Percentiles rank a stretch among this genome's conserved stretches.
Conservation (phyloP, 2,329 filamentous ascomycete species). For the Fusarium verticillioides region DNA sequence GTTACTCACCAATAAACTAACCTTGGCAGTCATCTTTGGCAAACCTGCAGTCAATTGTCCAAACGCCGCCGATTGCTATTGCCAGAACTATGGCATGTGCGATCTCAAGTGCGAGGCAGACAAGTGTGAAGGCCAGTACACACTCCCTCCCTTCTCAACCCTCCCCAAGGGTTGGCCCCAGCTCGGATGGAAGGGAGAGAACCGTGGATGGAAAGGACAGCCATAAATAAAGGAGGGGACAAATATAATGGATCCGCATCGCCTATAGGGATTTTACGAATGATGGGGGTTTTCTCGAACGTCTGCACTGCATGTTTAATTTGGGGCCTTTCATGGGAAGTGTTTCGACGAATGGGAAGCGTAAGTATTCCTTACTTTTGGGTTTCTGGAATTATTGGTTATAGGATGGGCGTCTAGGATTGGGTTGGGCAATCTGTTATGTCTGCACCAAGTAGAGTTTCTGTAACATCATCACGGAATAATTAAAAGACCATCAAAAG, state of each 20-base stretch:
- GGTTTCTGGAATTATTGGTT: slow-evolving; percentile 32
- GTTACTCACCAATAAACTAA: slow-evolving; percentile 14
- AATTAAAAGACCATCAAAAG: slow-evolving; percentile 5
- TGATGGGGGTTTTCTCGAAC: slow-evolving; percentile 12
- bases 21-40: slow-evolving; percentile 64
- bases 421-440: slow-evolving; percentile 36
- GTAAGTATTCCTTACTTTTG: slow-evolving; percentile 16
- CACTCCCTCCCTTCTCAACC: slow-evolving; percentile 65
- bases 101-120: slow-evolving; percentile 54
- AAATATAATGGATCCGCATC: slow-evolving; percentile 1
- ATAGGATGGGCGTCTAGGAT: slow-evolving; percentile 35
- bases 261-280: slow-evolving; percentile 18
- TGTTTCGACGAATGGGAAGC: not conserved
- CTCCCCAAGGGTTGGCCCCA: slow-evolving; percentile 71
- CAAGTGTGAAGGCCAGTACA: slow-evolving; percentile 67
- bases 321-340: slow-evolving; percentile 1
- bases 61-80: slow-evolving; percentile 70
- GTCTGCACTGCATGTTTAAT: slow-evolving; percentile 2
- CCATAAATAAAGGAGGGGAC: slow-evolving; percentile 17
- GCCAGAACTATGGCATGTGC: slow-evolving; percentile 73
- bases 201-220: slow-evolving; percentile 42
- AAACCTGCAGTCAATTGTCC: slow-evolving; percentile 70
- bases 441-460: slow-evolving; percentile 35
- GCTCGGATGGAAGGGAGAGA: slow-evolving; percentile 44
- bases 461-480: slow-evolving; percentile 25